These are phyloP conservation scores for Pseudomicrostroma phylloplanum DNA, from an alignment of 1,284 basidiomycete genomes.

Conservation along the genomic window DNA sequence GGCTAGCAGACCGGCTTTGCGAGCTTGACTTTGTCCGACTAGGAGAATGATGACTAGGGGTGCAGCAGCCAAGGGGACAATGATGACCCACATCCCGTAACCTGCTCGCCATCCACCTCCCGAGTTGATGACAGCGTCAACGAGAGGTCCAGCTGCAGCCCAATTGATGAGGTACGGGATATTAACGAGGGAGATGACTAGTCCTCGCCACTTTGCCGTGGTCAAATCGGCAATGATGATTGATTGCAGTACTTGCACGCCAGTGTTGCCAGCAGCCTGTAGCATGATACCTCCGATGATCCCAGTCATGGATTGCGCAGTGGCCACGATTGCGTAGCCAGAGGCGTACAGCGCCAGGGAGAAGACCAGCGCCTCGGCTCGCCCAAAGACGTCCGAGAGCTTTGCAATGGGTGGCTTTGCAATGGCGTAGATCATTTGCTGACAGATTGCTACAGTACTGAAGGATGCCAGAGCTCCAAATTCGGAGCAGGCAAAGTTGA, in stretches of 20 bases:
- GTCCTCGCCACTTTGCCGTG: slow-evolving; percentile 68
- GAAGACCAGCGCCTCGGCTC: slow-evolving; percentile 59
- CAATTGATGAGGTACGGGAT: slow-evolving; percentile 63
- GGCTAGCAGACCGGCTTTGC: slow-evolving; percentile 20
- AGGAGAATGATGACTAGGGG: slow-evolving; percentile 42
- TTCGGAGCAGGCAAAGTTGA: slow-evolving; percentile 47
- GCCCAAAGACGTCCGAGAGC: slow-evolving; percentile 63
- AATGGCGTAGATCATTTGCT: slow-evolving; percentile 57
- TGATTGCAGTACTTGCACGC: slow-evolving; percentile 54
- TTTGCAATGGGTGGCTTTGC: slow-evolving; percentile 76
- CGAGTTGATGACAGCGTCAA: slow-evolving; percentile 57
- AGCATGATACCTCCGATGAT: slow-evolving; percentile 58
- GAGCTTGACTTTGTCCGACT: slow-evolving; percentile 38
- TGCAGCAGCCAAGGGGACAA: slow-evolving; percentile 40
- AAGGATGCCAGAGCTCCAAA: slow-evolving; percentile 52
- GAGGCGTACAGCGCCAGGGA: slow-evolving; percentile 56
- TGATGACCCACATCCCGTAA: slow-evolving; percentile 57
- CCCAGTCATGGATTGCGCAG: slow-evolving; percentile 58
- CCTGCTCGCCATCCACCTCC: slow-evolving; percentile 65
- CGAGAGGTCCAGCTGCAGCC: slow-evolving; percentile 62
- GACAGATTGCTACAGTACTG: slow-evolving; percentile 48
- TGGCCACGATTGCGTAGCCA: slow-evolving; percentile 65
- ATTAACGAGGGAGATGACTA: slow-evolving; percentile 59
- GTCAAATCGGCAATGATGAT: slow-evolving; percentile 66
- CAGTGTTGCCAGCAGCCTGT: slow-evolving; percentile 52